Evolutionary conservation across 2,329 filamentous ascomycete species (phyloP), one percentile per base, ranked within the genome.

Genomic region (Cercospora beticola): DNA sequence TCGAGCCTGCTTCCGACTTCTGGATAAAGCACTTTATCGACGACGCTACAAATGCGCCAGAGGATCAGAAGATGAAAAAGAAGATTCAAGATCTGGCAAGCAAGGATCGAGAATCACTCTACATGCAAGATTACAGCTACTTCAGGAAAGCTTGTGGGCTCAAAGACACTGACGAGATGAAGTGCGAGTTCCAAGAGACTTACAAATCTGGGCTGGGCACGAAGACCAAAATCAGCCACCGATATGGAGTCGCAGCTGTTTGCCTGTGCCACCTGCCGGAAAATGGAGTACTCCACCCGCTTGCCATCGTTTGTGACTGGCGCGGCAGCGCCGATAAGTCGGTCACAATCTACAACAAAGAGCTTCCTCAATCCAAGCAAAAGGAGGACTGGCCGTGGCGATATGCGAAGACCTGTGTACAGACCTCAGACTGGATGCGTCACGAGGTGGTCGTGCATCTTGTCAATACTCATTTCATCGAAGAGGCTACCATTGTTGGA

Each of bases 361-460:
- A 82, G 3, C 71, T 80, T n/a, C 72, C 69, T 0, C 78, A 82
- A 0, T 69, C 72, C 0, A 71, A 75, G 21, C 80, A 85, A 69
- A 79, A 78, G 62, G 73, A 75, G 1, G 84, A 86, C 75, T 86
- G 83, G 83, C 78, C 83, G 0, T 86, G 84, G 84, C 76, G 84
- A 56, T 86, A 85, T 72, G 84, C 84, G 21, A 86, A 86, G 74
- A 84, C 81, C 0, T 85, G 82, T 58, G 81, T 80, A 1, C 83
- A 85, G 67, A 78, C 80, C 1, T 78, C 81, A 0, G 84, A 86
- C 74, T 86, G 83, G 84, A 74, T 80, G 62, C 78, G 81, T 4
- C 84, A 86, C 68, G 83, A 86, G 72, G 28, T 64, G 40, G 52
- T 59, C 4, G 79, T 84, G 2, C 84, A 86, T 67, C 78, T 86